Base-by-base conservation (phyloP, 768 basidiomycete genomes). In the Trametes villosa region DNA sequence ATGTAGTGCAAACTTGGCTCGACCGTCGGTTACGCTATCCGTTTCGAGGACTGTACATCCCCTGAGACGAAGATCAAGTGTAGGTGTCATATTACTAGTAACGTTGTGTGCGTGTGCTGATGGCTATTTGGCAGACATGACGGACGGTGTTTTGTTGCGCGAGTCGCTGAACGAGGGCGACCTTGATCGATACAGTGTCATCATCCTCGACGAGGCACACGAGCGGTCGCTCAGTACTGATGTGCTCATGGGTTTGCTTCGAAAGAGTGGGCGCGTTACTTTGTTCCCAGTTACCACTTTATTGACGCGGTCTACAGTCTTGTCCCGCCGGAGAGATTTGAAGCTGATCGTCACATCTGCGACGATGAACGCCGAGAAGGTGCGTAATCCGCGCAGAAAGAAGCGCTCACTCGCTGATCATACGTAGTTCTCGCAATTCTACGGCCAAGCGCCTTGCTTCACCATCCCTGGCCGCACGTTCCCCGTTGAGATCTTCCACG, bases 281-380 rank as follows among this genome's bases (percentile, higher is more conserved):
- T n/a, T 36, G 40, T 51, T 46, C 34, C 18, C 17, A 1, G 17
- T 30, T 55, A 40, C 27, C 30, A 71, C 50, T 4, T 30, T 38
- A 26, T 56, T 50, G 9, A 56, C 24, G 17, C 8, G 27, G 3
- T 20, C 20, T 51, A 7, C 38, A 76, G 75, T 76, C 26, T 57
- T 99, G 24, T 94, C 95, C 1, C 85, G 97, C 4, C 80, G 97
- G 60, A 80, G 96, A 57, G 97, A 99, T 72, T 78, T 98, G 42
- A 98, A 94, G 74, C 85, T 99, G 42, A 94, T 99, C 65, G 95
- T 99, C 38, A 98, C 97, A 1, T 98, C 97, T 9, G 97, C 97
- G 3, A 99, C 97, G 3, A 99, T 99, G 97, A 99, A 99, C 71
- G 92, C 97, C 0, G 95, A 97, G 49, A 99, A 99, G 87, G 95